A percentile compares a stretch with the other conserved stretches of the same genome.
Conservation (phyloP, 306 rosid genomes). For the Trifolium subterraneum region DNA sequence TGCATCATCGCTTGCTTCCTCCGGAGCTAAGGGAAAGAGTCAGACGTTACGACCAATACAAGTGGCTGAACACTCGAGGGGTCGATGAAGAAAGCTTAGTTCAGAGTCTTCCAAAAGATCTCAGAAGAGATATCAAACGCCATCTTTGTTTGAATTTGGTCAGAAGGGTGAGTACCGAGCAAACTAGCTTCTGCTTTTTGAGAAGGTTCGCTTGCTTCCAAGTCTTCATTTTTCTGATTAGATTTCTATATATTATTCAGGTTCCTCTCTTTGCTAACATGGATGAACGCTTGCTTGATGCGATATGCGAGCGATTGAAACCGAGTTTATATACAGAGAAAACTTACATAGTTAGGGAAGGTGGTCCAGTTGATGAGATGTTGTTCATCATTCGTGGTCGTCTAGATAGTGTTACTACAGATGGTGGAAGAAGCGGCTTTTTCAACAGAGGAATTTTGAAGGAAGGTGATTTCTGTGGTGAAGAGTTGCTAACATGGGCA, state of each 20-base stretch:
- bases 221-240: slow-evolving; percentile 18
- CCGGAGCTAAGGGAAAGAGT: slow-evolving; percentile 57
- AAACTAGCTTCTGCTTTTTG: neutral
- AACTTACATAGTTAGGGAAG: slow-evolving; percentile 81
- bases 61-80: slow-evolving; percentile 62
- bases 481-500: slow-evolving; percentile 95
- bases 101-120: slow-evolving; percentile 60
- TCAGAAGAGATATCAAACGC: slow-evolving; percentile 59
- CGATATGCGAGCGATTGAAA: slow-evolving; percentile 87
- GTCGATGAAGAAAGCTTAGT: slow-evolving; percentile 61
- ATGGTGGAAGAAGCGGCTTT: slow-evolving; percentile 95
- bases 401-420: slow-evolving; percentile 87
- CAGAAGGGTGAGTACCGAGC: slow-evolving; percentile 67
- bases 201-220: neutral
- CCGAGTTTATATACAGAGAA: slow-evolving; percentile 77
- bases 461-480: slow-evolving; percentile 90
- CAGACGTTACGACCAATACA: slow-evolving; percentile 58
- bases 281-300: slow-evolving; percentile 92
- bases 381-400: slow-evolving; percentile 87
- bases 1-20: slow-evolving; percentile 66
- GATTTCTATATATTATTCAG: slow-evolving; percentile 41
- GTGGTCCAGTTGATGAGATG: slow-evolving; percentile 91
- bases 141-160: slow-evolving; percentile 77
- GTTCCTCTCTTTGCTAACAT: slow-evolving; percentile 91
- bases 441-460: slow-evolving; percentile 82